Percentiles rank a stretch among this genome's conserved stretches.
Evolutionary conservation across 345 rosid species (phyloP).

Genomic region (Eucalyptus shirleyi): DNA sequence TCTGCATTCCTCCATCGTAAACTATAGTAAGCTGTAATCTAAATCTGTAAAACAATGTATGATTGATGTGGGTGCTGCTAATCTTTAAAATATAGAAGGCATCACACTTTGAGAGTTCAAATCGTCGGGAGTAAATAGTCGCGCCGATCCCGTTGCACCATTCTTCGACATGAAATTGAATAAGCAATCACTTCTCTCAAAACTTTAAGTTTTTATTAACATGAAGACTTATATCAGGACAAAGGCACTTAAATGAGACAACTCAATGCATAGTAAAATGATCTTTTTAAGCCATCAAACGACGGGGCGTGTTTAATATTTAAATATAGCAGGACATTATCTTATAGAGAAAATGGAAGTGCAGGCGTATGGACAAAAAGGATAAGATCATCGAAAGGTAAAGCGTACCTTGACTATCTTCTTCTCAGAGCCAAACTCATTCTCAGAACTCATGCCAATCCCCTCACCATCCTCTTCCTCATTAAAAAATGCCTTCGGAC

Average conservation of each 20-base stretch:
- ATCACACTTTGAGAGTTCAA: neutral
- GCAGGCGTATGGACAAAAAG: neutral
- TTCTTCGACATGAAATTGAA: neutral
- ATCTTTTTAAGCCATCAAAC: neutral
- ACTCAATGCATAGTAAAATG: too few relatives aligned
- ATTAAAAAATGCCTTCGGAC: constrained; percentile 9
- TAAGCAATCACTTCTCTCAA: neutral
- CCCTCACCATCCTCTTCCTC: too few relatives aligned
- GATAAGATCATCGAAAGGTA: neutral
- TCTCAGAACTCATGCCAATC: neutral
- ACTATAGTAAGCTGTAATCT: neutral
- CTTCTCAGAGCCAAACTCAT: neutral
- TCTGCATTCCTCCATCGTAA: neutral
- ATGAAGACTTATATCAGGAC: neutral
- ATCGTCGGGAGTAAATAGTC: neutral
- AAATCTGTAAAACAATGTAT: neutral
- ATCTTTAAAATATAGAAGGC: neutral
- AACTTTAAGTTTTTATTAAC: neutral
- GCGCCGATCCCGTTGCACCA: neutral
- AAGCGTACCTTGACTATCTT: constrained; percentile 1
- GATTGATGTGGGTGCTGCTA: neutral
- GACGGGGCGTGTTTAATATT: neutral
- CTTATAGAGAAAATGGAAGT: neutral
- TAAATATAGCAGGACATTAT: neutral
- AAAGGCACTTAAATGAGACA: neutral